Conservation (phyloP, 345 rosid genomes). For the Boechera stricta region DNA sequence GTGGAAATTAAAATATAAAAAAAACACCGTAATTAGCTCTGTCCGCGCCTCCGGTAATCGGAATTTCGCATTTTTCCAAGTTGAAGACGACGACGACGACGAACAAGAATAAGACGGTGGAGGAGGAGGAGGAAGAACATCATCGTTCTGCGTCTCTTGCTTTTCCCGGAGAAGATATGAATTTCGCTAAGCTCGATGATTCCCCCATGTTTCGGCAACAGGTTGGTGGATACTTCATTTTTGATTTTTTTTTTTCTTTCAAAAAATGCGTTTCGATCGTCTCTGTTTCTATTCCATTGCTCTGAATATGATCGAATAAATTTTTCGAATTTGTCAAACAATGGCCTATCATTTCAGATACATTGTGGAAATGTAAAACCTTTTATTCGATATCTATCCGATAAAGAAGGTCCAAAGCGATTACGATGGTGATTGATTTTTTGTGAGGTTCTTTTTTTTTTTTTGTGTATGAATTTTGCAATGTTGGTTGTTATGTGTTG, state of each 20-base stretch:
- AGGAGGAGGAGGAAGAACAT: slow-evolving; percentile 19
- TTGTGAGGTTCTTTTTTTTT: no score
- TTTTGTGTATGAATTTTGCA: not conserved
- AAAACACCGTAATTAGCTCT: slow-evolving; percentile 26
- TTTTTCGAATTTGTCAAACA: no score
- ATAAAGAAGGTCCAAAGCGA: no score
- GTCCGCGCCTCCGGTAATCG: slow-evolving; percentile 20
- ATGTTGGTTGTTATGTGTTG: not conserved
- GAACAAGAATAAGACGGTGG: not conserved
- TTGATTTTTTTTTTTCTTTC: not conserved
- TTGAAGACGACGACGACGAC: not conserved
- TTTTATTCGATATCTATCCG: no score
- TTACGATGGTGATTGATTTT: no score
- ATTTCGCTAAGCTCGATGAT: slow-evolving; percentile 79
- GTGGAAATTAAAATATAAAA: not conserved
- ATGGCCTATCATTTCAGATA: no score
- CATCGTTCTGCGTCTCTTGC: slow-evolving; percentile 18
- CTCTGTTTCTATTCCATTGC: no score
- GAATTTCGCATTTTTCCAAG: not conserved
- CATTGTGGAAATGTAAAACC: no score
- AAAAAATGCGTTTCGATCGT: no score
- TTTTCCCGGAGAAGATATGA: slow-evolving; percentile 43
- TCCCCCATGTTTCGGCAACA: slow-evolving; percentile 90
- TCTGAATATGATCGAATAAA: no score
- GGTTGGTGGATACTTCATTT: slow-evolving; percentile 42